Percentiles rank a stretch among this genome's conserved stretches.
phyloP scores from a whole-genome alignment of 2,329 filamentous ascomycete genomes.

The Calonectria multiphialidica region DNA sequence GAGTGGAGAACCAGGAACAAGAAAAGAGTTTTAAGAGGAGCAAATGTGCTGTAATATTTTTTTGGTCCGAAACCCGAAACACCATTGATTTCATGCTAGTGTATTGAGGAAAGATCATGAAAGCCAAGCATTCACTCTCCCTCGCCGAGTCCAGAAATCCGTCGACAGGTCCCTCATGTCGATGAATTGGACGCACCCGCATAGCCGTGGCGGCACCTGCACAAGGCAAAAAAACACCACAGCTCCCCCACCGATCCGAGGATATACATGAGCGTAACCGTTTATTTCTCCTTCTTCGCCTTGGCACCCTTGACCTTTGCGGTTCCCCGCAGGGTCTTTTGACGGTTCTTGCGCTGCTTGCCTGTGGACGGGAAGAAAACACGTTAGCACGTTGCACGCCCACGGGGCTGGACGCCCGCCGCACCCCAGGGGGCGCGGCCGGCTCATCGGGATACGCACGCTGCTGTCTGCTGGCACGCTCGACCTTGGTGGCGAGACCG shows the following conservation, averaged over 20 bases:
- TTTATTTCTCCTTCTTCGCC: conserved; percentile 95
- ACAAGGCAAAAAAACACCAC: conserved; percentile 46
- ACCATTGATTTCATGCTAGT: conserved; percentile 59
- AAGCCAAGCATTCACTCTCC: conserved; percentile 42
- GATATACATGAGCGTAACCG: conserved; percentile 52
- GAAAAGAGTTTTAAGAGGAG: neutral
- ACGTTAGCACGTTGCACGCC: conserved; percentile 10
- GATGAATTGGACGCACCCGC: conserved; percentile 43
- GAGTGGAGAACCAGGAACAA: neutral
- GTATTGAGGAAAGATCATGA: conserved; percentile 50
- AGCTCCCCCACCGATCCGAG: conserved; percentile 45
- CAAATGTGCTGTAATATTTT: conserved; percentile 38
- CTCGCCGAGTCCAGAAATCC: conserved; percentile 46
- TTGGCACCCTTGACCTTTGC: conserved; percentile 97
- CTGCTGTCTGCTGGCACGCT: conserved; percentile 98
- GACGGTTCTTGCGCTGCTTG: conserved; percentile 99
- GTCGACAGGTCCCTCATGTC: conserved; percentile 45
- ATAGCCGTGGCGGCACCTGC: conserved; percentile 39
- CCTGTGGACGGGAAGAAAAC: conserved; percentile 67
- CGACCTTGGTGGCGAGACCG: conserved; percentile 92
- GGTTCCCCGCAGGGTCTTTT: conserved; percentile 97
- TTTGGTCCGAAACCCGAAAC: conserved; percentile 56
- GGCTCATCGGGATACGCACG: conserved; percentile 74
- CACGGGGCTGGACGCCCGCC: neutral
- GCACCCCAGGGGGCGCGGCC: neutral